Base-by-base conservation (phyloP, 805 yeast species). In the Suhomyces sp. region DNA sequence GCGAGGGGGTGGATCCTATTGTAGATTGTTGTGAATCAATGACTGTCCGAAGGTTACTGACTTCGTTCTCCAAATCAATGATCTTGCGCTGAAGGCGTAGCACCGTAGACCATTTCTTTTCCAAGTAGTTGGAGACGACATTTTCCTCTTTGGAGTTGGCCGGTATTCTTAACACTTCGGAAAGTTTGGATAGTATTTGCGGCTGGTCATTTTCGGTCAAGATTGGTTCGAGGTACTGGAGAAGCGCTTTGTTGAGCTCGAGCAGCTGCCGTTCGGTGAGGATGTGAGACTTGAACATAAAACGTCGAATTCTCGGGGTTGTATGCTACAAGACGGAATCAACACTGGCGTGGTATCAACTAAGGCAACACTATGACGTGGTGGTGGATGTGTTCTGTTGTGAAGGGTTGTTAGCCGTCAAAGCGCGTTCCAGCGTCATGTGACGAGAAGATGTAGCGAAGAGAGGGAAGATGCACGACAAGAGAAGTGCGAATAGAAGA, bases 21-120 rank as follows among this genome's bases (percentile, higher is more conserved):
- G 44, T 27, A n/a, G 48, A 27, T 10, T 33, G 42, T 46, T 52
- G 52, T 15, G 49, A 51, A 63, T 54, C 79, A 17, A 79, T 61
- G 13, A 74, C 71, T n/a, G 79, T 77, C 42, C 80, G 72, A 55
- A 85, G 71, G 40, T 79, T 76, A 15, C 68, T 68, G 4, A 81
- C 66, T 46, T 84, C 86, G 17, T 77, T 69, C 62, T 92, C 96
- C 44, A 90, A 68, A 49, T 86, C 93, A 53, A 86, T 72, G 44
- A 86, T 85, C 60, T 82, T 80, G 56, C 84, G 81, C 69, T 93
- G 97, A 29, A 93, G 74, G 46, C 96, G 74, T 31, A 90, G 77
- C 4, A 92, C 93, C 0, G 96, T 85, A 0, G 86, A 78, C 97
- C 97, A 92, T 71, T 91, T 92, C 69, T 86, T 87, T 59, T 87